phyloP scores from a whole-genome alignment of 345 rosid species.

The Kernera saxatilis region DNA sequence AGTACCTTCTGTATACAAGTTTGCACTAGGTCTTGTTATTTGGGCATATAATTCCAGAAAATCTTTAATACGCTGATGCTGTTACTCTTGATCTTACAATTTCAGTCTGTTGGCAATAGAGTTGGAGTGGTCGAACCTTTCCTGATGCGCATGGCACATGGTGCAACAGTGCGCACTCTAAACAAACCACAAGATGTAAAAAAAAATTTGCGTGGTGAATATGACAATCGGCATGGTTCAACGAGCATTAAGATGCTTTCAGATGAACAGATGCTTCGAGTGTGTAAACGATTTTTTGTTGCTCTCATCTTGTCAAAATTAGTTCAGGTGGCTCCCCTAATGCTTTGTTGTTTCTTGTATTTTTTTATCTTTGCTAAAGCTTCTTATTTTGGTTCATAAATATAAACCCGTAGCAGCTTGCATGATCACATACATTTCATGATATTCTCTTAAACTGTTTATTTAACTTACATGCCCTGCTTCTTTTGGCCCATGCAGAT shows the following conservation, averaged over 20 bases:
- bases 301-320: conserved; percentile 92
- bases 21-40: not conserved
- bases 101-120: conserved; percentile 93
- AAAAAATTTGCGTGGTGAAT: conserved; percentile 41
- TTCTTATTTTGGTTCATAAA: conserved; percentile 1
- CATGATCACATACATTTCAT: conserved; percentile 12
- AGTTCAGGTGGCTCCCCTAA: conserved; percentile 60
- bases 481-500: conserved; percentile 3
- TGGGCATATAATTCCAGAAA: not conserved
- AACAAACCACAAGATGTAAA: conserved; percentile 38
- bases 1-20: not conserved
- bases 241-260: conserved; percentile 45
- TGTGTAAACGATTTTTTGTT: conserved; percentile 90
- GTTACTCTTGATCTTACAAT: conserved; percentile 16
- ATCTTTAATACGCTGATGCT: conserved; percentile 9
- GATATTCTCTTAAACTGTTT: conserved; percentile 5
- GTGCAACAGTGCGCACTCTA: conserved; percentile 58
- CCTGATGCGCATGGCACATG: conserved; percentile 99
- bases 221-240: conserved; percentile 36
- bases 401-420: conserved; percentile 7
- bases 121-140: conserved; percentile 92
- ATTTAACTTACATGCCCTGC: not conserved
- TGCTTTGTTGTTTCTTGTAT: not conserved
- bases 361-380: not conserved
- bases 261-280: conserved; percentile 75